Conservation (phyloP, 345 rosid genomes). For the Euclidium syriacum region DNA sequence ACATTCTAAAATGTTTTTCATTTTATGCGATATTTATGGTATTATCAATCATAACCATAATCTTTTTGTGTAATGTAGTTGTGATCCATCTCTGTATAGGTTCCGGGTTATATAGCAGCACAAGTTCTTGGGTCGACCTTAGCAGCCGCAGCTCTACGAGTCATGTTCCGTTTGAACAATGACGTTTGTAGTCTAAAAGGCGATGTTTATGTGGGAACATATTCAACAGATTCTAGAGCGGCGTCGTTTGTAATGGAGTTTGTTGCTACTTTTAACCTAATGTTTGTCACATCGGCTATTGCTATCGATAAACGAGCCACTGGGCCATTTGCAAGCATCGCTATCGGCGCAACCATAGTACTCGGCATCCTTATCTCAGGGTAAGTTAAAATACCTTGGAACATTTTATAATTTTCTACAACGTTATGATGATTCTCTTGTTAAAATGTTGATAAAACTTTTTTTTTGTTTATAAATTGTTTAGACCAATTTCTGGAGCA, state of each 20-base stretch:
- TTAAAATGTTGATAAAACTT: not conserved
- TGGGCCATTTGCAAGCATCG: slow-evolving; percentile 22
- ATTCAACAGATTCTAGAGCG: slow-evolving; percentile 10
- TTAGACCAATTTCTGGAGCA: slow-evolving; percentile 61
- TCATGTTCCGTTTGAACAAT: slow-evolving; percentile 8
- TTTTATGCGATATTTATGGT: too few relatives aligned
- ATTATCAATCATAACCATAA: too few relatives aligned
- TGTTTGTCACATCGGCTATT: slow-evolving; percentile 26
- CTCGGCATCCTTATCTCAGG: slow-evolving; percentile 24
- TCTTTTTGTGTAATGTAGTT: not conserved
- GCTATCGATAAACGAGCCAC: slow-evolving; percentile 30
- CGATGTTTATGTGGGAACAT: slow-evolving; percentile 27
- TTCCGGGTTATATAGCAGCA: slow-evolving; percentile 18
- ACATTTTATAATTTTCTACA: too few relatives aligned
- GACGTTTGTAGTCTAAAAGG: slow-evolving; percentile 23
- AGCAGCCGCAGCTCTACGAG: slow-evolving; percentile 2
- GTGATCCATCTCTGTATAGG: not conserved
- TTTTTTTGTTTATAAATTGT: not conserved
- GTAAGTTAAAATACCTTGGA: not conserved
- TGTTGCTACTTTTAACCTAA: slow-evolving; percentile 17
- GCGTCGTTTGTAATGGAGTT: slow-evolving; percentile 18
- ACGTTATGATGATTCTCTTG: too few relatives aligned
- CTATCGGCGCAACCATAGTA: slow-evolving; percentile 23
- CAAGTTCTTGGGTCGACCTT: slow-evolving; percentile 19
- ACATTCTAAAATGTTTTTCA: too few relatives aligned